A percentile compares a stretch with the other conserved stretches of the same genome.
phyloP scores from a whole-genome alignment of 805 yeast species.

The Peterozyma toletana region DNA sequence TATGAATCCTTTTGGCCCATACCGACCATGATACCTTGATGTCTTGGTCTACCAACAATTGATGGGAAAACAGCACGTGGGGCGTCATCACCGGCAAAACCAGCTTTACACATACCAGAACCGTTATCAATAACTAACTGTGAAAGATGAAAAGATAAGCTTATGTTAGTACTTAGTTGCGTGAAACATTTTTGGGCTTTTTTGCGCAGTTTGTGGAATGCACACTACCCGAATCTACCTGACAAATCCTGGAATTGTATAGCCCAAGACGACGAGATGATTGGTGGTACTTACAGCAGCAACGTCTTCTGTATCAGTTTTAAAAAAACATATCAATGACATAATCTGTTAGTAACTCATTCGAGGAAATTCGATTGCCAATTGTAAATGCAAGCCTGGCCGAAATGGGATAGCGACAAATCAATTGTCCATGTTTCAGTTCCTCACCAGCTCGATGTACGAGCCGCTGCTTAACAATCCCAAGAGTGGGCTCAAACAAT shows the following conservation, averaged over 20 bases:
- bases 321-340: neutral
- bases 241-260: neutral
- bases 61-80: slow-evolving; percentile 99
- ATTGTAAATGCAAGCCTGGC: too few relatives aligned
- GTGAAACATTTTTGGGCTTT: too few relatives aligned
- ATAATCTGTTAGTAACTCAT: slow-evolving; percentile 20
- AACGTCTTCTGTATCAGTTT: slow-evolving; percentile 30
- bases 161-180: slow-evolving; percentile 5
- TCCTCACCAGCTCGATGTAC: too few relatives aligned
- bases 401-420: too few relatives aligned
- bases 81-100: slow-evolving; percentile 99
- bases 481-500: neutral
- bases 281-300: slow-evolving; percentile 32
- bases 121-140: slow-evolving; percentile 95
- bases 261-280: neutral
- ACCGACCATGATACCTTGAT: slow-evolving; percentile 99
- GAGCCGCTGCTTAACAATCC: too few relatives aligned
- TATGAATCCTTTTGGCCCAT: slow-evolving; percentile 99
- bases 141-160: slow-evolving; percentile 29
- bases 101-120: slow-evolving; percentile 99
- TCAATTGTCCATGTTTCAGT: too few relatives aligned
- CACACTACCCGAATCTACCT: too few relatives aligned
- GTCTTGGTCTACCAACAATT: slow-evolving; percentile 99
- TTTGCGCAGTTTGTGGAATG: too few relatives aligned
- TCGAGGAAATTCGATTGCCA: too few relatives aligned